These are phyloP conservation scores for Forsythia suspensa DNA, from an alignment of 257 asterid genomes.

Conservation along the genomic window DNA sequence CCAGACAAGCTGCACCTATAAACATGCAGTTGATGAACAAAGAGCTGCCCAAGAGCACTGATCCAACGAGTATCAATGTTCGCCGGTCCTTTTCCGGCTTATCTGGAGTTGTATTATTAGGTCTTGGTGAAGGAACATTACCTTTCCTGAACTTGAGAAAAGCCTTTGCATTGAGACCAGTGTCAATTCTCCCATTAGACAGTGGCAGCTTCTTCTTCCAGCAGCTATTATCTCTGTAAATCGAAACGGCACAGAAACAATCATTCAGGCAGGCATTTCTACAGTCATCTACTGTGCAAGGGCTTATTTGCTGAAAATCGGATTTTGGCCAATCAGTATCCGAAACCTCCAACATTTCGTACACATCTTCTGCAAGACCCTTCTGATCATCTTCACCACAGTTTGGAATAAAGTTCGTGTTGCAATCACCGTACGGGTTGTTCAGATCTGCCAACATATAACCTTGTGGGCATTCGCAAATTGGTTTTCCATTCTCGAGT, in stretches of 20 bases:
- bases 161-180: conserved; percentile 19
- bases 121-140: conserved; percentile 19
- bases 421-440: conserved; percentile 41
- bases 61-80: conserved; percentile 31
- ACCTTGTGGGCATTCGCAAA: conserved; percentile 50
- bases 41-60: conserved; percentile 53
- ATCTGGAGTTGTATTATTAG: not conserved
- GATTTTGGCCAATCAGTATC: conserved; percentile 44
- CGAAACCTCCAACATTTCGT: conserved; percentile 18
- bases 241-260: conserved; percentile 54
- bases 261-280: conserved; percentile 46
- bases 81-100: conserved; percentile 13
- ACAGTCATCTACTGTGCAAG: conserved; percentile 31
- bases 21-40: conserved; percentile 40
- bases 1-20: conserved; percentile 25
- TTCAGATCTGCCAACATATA: conserved; percentile 38
- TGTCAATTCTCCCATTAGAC: conserved; percentile 53
- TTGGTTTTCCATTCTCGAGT: conserved; percentile 31
- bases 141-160: conserved; percentile 46
- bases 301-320: conserved; percentile 32
- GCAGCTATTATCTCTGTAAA: conserved; percentile 40
- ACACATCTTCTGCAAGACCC: conserved; percentile 13
- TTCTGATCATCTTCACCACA: conserved; percentile 27
- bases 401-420: conserved; percentile 31
- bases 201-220: conserved; percentile 78